Base-by-base conservation (phyloP, 83 land plant species). In the Picea mariana region DNA sequence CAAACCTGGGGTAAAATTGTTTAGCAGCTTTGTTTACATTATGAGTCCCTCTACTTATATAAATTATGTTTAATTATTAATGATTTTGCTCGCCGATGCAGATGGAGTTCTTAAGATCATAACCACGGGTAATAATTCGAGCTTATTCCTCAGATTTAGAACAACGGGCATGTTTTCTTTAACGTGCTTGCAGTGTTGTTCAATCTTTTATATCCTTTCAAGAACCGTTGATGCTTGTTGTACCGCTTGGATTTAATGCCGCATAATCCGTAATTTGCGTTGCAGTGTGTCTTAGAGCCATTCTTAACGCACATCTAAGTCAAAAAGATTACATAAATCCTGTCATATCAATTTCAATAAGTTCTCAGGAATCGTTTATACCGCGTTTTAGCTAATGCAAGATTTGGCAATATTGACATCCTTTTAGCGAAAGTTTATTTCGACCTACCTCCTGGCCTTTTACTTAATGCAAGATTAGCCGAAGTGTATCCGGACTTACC, bases 101-200 rank as follows among this genome's bases (percentile, higher is more conserved):
- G 73, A 69, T 69, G 73, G 73, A 17, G 73, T 31, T 18, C 44
- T 69, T 31, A 69, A 1, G n/a, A 69, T 69, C 73, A 34, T 20
- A 69, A 69, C 73, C n/a, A 69, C 73, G 6, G 73, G 73, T 69
- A 69, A 69, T 4, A 9, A 34, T 31, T 52, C 58, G 40, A 68
- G 8, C 73, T 17, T 27, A 1, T 17, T 69, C 20, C 44, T 16
- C 44, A 15, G 31, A 69, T 34, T 31, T 64, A 5, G 9, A 64
- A n/a, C 24, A 64, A n/a, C 9, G 9, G 11, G 21, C 23, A 63
- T 20, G 23, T 63, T 63, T 6, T 63, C 23, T 23, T 63, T 20
- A 20, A n/a, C n/a, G 6, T 6, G 31, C 68, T 66, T 23, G 31
- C 11, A 3, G 68, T 24, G 24, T 66, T 24, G 24, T 66, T 66